phyloP scores from a whole-genome alignment of 1,284 basidiomycete genomes.

The Austroboletus niveus region DNA sequence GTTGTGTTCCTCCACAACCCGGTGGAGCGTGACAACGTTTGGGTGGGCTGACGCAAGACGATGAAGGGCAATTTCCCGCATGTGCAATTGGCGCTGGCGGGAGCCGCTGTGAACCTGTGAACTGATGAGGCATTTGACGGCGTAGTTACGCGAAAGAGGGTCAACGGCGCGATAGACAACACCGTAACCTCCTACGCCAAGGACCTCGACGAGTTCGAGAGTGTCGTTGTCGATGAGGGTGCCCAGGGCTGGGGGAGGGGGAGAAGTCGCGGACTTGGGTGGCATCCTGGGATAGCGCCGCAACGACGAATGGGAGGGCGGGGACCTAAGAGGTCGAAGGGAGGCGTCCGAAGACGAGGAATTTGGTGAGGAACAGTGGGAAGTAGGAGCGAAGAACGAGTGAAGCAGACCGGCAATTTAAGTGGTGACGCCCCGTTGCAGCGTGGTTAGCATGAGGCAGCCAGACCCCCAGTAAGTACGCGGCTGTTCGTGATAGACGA shows the following conservation, averaged over 20 bases:
- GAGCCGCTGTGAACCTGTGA: constrained; percentile 48
- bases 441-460: constrained; percentile 64
- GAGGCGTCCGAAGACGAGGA: constrained; percentile 25
- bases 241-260: constrained; percentile 66
- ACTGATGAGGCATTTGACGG: constrained; percentile 87
- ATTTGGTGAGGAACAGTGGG: constrained; percentile 19
- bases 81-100: constrained; percentile 71
- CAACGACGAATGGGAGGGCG: constrained; percentile 17
- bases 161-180: constrained; percentile 90
- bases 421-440: constrained; percentile 47
- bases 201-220: constrained; percentile 85
- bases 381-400: constrained; percentile 29
- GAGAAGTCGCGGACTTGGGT: constrained; percentile 47
- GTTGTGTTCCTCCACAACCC: constrained; percentile 75
- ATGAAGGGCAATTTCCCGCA: constrained; percentile 81
- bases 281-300: constrained; percentile 26
- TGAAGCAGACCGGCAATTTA: constrained; percentile 37
- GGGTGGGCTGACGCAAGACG: constrained; percentile 84
- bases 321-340: constrained; percentile 27
- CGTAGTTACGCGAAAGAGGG: constrained; percentile 61
- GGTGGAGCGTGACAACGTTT: constrained; percentile 89
- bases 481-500: constrained; percentile 36
- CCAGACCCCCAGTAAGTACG: constrained; percentile 28
- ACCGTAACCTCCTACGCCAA: constrained; percentile 95
- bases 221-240: constrained; percentile 79